phyloP scores from a whole-genome alignment of 1,139 yeast species.

The Blastobotrys elegans region DNA sequence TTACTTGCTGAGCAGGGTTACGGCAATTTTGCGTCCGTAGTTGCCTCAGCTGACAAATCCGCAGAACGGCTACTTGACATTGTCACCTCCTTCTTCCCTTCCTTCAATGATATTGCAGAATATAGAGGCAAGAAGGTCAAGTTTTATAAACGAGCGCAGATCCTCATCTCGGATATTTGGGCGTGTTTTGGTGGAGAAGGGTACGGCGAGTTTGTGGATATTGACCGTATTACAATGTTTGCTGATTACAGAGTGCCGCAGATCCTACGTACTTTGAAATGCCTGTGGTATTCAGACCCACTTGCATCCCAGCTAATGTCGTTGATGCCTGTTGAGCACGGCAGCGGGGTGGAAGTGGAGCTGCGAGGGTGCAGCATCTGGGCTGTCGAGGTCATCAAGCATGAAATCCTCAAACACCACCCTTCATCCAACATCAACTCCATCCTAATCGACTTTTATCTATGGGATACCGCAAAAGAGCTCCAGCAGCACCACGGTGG shows the following conservation, averaged over 20 bases:
- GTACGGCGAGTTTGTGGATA: constrained; percentile 37
- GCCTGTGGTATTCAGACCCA: constrained; percentile 33
- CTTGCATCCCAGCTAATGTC: constrained; percentile 25
- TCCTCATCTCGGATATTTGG: constrained; percentile 41
- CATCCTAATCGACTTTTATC: constrained; percentile 39
- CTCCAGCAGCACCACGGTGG: constrained; percentile 28
- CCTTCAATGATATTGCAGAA: constrained; percentile 34
- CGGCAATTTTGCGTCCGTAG: constrained; percentile 26
- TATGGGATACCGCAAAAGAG: constrained; percentile 43
- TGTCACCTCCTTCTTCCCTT: constrained; percentile 28
- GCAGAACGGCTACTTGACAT: constrained; percentile 33
- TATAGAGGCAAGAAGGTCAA: constrained; percentile 31
- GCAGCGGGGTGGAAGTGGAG: constrained; percentile 37
- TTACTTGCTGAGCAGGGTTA: constrained; percentile 22
- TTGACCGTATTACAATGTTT: constrained; percentile 41
- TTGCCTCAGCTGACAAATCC: constrained; percentile 27
- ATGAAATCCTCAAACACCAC: constrained; percentile 23
- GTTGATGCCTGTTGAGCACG: constrained; percentile 26
- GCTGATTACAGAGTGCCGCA: constrained; percentile 46
- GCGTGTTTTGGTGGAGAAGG: constrained; percentile 38
- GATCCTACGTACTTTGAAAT: constrained; percentile 36
- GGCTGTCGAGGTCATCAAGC: constrained; percentile 37
- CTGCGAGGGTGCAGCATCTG: constrained; percentile 40
- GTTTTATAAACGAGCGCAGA: constrained; percentile 40
- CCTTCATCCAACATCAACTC: constrained; percentile 32